Evolutionary conservation across 768 basidiomycete species (phyloP), one percentile per base, ranked within the genome.

Genomic region (Boletus sp.): DNA sequence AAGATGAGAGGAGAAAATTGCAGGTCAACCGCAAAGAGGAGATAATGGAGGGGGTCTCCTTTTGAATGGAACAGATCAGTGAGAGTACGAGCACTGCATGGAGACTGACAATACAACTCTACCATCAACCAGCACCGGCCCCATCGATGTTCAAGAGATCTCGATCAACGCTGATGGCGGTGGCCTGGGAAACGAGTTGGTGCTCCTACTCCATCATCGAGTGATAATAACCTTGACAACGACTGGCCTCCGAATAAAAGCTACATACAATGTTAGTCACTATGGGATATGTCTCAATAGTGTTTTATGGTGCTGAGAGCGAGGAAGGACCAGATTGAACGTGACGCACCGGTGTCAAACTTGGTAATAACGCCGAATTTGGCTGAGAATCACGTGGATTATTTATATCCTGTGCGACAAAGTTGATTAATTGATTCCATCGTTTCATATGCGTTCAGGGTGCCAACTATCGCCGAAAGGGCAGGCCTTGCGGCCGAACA

Each of bases 1-100:
- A 50, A 23, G 40, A 39, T n/a, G 47, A 29, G 45, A 34, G 25
- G 33, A 29, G 33, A 17, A 23, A 39, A 38, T 35, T 17, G 57
- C 57, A 66, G 65, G 32, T 66, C 65, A 66, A 64, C 65, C 38
- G 48, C 65, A 51, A 46, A 34, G 35, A 35, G 10, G 27, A 3
- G 37, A 32, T 14, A 23, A 45, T 29, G 19, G 27, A 15, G 17
- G 25, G 7, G 2, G 19, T 19, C 13, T 35, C 49, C 50, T 57
- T 66, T 66, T 64, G 56, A 61, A 45, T 41, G 51, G 21, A 38
- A 45, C 21, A n/a, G 11, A 13, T 32, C 14, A 13, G 40, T 25
- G 47, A 47, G 47, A 43, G 23, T 39, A 40, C 15, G 8, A 37
- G 53, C 58, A 64, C 55, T 29, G 62, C 61, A 50, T n/a, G 17